These are phyloP conservation scores for Sedum album DNA, from an alignment of 164 flowering plant genomes.

Conservation along the genomic window DNA sequence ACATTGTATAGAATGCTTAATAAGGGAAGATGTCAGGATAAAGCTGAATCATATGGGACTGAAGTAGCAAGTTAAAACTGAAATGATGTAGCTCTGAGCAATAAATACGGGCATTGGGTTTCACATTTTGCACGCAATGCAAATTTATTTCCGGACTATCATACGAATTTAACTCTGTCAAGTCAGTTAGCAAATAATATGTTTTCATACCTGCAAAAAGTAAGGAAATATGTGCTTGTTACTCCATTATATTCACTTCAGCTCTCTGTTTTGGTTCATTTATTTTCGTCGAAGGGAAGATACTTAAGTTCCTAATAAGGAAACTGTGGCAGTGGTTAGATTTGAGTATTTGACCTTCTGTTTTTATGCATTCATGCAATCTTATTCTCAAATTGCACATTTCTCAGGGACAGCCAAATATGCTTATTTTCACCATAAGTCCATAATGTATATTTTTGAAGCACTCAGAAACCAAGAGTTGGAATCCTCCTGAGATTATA, in stretches of 20 bases:
- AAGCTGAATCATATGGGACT: not conserved
- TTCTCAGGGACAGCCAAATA: too few relatives aligned
- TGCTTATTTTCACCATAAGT: not conserved
- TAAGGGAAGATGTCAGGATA: not conserved
- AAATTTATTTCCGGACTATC: too few relatives aligned
- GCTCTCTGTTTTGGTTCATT: not conserved
- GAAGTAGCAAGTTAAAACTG: not conserved
- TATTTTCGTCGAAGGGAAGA: not conserved
- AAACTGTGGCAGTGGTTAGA: too few relatives aligned
- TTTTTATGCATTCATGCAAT: too few relatives aligned
- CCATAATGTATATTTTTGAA: constrained; percentile 1
- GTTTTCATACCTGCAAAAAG: too few relatives aligned
- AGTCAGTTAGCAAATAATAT: too few relatives aligned
- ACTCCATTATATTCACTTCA: not conserved
- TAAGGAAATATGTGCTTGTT: too few relatives aligned
- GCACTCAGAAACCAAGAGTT: not conserved
- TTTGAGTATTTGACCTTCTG: too few relatives aligned
- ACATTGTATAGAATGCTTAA: not conserved
- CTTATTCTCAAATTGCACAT: too few relatives aligned
- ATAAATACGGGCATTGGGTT: too few relatives aligned
- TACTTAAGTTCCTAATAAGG: not conserved
- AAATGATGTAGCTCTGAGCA: not conserved
- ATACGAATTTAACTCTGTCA: too few relatives aligned
- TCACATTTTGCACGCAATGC: too few relatives aligned
- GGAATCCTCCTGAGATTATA: not conserved